Evolutionary conservation across 495 filamentous ascomycete genomes (phyloP).

Genomic region (Podospora didyma): DNA sequence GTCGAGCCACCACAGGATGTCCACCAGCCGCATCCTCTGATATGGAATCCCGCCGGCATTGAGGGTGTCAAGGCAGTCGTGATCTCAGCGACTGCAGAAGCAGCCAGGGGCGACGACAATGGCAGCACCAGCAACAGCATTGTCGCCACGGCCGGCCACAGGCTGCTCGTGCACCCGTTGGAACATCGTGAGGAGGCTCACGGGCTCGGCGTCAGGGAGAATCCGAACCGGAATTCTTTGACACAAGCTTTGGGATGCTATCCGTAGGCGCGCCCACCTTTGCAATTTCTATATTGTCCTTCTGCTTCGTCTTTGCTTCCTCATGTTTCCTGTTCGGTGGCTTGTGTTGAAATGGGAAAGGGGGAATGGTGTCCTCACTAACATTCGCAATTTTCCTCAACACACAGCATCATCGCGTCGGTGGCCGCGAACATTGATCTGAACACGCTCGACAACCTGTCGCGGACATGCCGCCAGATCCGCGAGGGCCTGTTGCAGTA

Average conservation of each 20-base stretch:
- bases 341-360: neutral
- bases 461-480: conserved; percentile 74
- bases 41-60: too few relatives aligned
- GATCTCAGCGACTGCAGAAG: neutral
- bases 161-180: neutral
- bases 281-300: conserved; percentile 24
- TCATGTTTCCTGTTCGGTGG: neutral
- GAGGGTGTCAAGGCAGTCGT: conserved; percentile 4
- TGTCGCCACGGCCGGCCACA: neutral
- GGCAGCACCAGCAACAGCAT: neutral
- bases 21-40: neutral
- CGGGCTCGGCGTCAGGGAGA: conserved; percentile 39
- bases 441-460: conserved; percentile 77
- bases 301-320: conserved; percentile 21
- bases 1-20: conserved; percentile 39
- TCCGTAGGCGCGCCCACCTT: conserved; percentile 61
- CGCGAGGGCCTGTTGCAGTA: conserved; percentile 71
- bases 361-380: neutral
- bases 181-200: conserved; percentile 12
- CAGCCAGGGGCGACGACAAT: neutral
- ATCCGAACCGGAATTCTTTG: conserved; percentile 66
- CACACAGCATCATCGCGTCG: conserved; percentile 65
- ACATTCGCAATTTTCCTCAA: neutral
- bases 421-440: conserved; percentile 74
- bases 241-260: conserved; percentile 82